Evolutionary conservation across 228 moss, liverwort and hornwort genomes (phyloP).

Genomic region (Sphagnum magellanicum): DNA sequence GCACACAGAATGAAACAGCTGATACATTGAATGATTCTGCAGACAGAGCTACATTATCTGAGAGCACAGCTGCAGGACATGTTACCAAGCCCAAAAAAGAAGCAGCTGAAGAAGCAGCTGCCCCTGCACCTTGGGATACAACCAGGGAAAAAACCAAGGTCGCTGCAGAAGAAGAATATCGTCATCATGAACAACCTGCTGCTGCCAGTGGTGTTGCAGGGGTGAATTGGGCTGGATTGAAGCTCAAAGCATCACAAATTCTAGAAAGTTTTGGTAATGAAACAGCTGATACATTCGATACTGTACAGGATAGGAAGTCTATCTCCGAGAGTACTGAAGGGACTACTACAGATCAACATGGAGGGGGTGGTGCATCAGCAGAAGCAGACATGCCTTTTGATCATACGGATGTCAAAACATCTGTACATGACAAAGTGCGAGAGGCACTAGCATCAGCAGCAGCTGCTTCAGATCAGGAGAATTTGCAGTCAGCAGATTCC

Average conservation of each 20-base stretch:
- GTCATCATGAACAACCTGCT: neutral
- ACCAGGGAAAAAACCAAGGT: slow-evolving; percentile 18
- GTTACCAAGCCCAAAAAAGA: neutral
- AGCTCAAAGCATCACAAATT: slow-evolving; percentile 29
- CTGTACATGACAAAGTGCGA: slow-evolving; percentile 14
- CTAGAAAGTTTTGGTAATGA: slow-evolving; percentile 37
- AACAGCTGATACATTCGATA: slow-evolving; percentile 49
- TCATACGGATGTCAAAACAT: slow-evolving; percentile 9
- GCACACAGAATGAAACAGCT: slow-evolving; percentile 8
- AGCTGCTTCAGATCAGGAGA: no score
- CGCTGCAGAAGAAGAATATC: slow-evolving; percentile 1
- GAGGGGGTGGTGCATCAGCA: no score
- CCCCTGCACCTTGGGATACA: slow-evolving; percentile 12
- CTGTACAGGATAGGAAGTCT: slow-evolving; percentile 19
- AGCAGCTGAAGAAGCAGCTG: neutral
- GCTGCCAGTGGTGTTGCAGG: neutral
- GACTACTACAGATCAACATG: neutral
- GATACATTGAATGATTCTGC: slow-evolving; percentile 21
- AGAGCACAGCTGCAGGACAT: slow-evolving; percentile 13
- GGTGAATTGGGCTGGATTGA: slow-evolving; percentile 16
- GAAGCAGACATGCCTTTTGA: slow-evolving; percentile 14
- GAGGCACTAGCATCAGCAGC: neutral
- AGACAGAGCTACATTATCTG: slow-evolving; percentile 18
- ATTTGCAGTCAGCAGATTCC: no score
- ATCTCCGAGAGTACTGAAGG: slow-evolving; percentile 12